Percentiles rank a stretch among this genome's conserved stretches.
phyloP scores from a whole-genome alignment of 192 early-diverging fungal genomes.

The Umbelopsis sp. region DNA sequence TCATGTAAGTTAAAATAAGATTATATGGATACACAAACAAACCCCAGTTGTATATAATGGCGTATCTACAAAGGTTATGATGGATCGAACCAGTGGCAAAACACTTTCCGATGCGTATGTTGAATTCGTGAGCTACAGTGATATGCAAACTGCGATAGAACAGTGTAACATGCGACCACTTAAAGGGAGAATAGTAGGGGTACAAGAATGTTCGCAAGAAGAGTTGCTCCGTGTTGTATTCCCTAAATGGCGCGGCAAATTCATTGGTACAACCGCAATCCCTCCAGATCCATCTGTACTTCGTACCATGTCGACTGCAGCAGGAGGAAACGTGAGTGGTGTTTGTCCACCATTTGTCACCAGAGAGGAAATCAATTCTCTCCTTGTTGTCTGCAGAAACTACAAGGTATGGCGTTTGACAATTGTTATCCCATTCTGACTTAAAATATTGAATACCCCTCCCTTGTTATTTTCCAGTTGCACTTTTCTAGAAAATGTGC shows the following conservation, averaged over 20 bases:
- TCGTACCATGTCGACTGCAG: conserved; percentile 18
- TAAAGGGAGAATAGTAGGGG: conserved; percentile 61
- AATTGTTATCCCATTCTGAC: not conserved
- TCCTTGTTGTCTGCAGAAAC: conserved; percentile 70
- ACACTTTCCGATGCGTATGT: conserved; percentile 69
- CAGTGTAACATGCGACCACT: conserved; percentile 57
- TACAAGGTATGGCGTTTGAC: conserved; percentile 56
- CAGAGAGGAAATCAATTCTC: conserved; percentile 72
- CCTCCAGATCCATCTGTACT: conserved; percentile 26
- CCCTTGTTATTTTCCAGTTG: not conserved
- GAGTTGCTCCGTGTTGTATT: conserved; percentile 57
- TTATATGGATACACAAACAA: not conserved
- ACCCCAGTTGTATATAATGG: conserved; percentile 6
- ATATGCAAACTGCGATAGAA: conserved; percentile 58
- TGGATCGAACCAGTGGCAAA: conserved; percentile 70
- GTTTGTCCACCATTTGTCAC: conserved; percentile 48
- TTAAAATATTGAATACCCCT: not conserved
- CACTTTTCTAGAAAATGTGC: conserved; percentile 45
- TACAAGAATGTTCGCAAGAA: conserved; percentile 52
- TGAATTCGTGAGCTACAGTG: conserved; percentile 55
- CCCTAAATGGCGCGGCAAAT: conserved; percentile 62
- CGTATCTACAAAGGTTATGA: conserved; percentile 43
- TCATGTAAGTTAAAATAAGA: conserved; percentile 49
- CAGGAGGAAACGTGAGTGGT: conserved; percentile 15
- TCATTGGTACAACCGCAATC: conserved; percentile 44